Base-by-base conservation (phyloP, 2,329 filamentous ascomycete species). In the Colletotrichum euphorbiae region DNA sequence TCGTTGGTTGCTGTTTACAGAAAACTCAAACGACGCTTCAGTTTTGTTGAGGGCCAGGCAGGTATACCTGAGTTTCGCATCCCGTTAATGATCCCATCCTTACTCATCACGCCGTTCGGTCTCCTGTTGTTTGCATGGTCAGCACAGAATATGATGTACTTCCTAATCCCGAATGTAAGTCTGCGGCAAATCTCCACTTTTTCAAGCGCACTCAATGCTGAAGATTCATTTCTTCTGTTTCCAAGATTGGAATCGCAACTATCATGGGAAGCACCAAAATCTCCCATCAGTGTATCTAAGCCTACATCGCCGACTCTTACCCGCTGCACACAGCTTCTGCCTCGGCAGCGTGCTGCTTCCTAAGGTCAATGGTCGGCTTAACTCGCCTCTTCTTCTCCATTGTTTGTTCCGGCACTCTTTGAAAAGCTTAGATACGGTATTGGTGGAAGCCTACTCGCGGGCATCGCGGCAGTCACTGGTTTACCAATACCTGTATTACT, bases 41-140 rank as follows among this genome's bases (percentile, higher is more conserved):
- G 52, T 7, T 56, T 51, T 6, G 31, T 71, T 2, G 70, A 69
- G 3, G 70, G 72, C 2, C 73, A 76, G 15, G 55, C 71, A n/a
- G 73, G 75, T 7, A 64, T 66, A 1, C 89, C 90, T 0, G 90
- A 92, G 71, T 88, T 86, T 72, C 86, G 90, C n/a, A 33, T 65
- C 12, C 65, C 65, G 2, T 28, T 68, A 28, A 65, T 65, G 54
- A 73, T 87, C 11, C 77, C 84, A 0, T 85, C 84, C 0, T 83
- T 83, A 0, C 48, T 89, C 0, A 66, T 89, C 2, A 75, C 71
- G 0, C 75, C 76, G 0, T 50, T 76, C 0, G 81, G 81, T 0
- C 71, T 84, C 0, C 69, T 85, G 1, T 15, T 80, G 1, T 85
- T 84, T 54, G 82, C 82, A 0, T 85, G 83, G 82, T 71, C 78